A percentile compares a stretch with the other conserved stretches of the same genome.
Evolutionary conservation across 345 rosid genomes (phyloP).

Genomic region (Dovyalis caffra): DNA sequence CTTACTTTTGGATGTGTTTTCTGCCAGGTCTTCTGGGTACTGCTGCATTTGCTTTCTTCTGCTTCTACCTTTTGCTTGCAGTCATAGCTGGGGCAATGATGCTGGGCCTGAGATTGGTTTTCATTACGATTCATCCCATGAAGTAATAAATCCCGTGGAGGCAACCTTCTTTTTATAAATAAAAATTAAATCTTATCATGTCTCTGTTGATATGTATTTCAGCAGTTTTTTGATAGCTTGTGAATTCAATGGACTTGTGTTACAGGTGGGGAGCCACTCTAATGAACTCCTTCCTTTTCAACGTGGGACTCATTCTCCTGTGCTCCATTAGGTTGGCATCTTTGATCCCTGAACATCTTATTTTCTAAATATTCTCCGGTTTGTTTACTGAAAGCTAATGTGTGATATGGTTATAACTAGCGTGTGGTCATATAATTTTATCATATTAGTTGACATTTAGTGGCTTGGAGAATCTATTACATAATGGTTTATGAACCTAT

Average conservation of each 20-base stretch:
- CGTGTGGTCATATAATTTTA: not conserved
- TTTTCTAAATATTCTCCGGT: not conserved
- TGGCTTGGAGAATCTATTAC: not conserved
- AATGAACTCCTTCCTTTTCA: conserved; percentile 99
- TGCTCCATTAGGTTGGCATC: conserved; percentile 79
- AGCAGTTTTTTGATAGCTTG: conserved; percentile 27
- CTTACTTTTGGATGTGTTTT: conserved; percentile 13
- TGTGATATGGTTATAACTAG: not conserved
- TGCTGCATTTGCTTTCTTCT: conserved; percentile 91
- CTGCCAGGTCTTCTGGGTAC: conserved; percentile 90
- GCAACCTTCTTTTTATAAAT: not conserved
- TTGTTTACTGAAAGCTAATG: not conserved
- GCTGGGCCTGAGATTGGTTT: conserved; percentile 89
- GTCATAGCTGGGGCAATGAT: conserved; percentile 98
- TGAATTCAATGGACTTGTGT: conserved; percentile 19
- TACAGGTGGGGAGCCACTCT: conserved; percentile 98
- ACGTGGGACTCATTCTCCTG: conserved; percentile 89
- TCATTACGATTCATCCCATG: conserved; percentile 94
- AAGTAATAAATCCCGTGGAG: conserved; percentile 50
- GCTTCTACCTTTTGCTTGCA: conserved; percentile 90
- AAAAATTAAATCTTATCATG: not conserved
- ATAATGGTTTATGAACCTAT: not conserved
- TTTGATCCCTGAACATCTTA: conserved; percentile 3
- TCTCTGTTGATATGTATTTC: not conserved
- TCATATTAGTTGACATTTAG: not conserved